Conservation (phyloP, 2,329 filamentous ascomycete species). For the Exophiala aquamarina region DNA sequence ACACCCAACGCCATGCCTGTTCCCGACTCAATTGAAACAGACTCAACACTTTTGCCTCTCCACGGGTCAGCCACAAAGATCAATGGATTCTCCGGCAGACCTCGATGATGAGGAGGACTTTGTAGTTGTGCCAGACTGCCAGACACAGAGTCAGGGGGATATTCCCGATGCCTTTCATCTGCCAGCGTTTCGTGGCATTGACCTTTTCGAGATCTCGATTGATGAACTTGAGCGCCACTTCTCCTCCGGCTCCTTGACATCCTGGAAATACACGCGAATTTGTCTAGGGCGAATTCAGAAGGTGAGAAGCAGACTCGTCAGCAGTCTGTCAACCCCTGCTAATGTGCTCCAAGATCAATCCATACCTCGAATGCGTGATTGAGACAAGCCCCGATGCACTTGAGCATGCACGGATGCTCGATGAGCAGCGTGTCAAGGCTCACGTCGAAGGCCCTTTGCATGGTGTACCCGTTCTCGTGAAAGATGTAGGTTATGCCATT, state of each 20-base stretch:
- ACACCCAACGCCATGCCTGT: too few relatives aligned
- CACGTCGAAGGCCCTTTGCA: slow-evolving; percentile 33
- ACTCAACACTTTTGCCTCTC: too few relatives aligned
- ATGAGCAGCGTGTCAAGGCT: slow-evolving; percentile 30
- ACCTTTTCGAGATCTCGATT: slow-evolving; percentile 27
- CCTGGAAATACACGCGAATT: slow-evolving; percentile 22
- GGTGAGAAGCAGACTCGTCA: slow-evolving; percentile 8
- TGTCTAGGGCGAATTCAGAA: slow-evolving; percentile 27
- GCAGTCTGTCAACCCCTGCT: neutral
- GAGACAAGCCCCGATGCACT: slow-evolving; percentile 31
- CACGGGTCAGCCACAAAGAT: too few relatives aligned
- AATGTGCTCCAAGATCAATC: slow-evolving; percentile 12
- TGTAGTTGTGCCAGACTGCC: slow-evolving; percentile 7
- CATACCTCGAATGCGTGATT: slow-evolving; percentile 31
- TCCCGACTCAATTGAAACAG: too few relatives aligned
- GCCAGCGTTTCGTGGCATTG: slow-evolving; percentile 15
- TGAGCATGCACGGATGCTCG: slow-evolving; percentile 26
- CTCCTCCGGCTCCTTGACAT: slow-evolving; percentile 18
- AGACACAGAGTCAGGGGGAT: slow-evolving; percentile 2
- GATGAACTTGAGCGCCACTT: slow-evolving; percentile 26
- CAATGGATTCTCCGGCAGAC: too few relatives aligned
- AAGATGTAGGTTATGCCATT: slow-evolving; percentile 28
- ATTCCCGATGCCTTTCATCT: slow-evolving; percentile 25
- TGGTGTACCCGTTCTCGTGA: slow-evolving; percentile 37
- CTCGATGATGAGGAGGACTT: slow-evolving; percentile 4